Evolutionary conservation across 495 filamentous ascomycete genomes (phyloP).

Genomic region (Talaromyces borbonicus): DNA sequence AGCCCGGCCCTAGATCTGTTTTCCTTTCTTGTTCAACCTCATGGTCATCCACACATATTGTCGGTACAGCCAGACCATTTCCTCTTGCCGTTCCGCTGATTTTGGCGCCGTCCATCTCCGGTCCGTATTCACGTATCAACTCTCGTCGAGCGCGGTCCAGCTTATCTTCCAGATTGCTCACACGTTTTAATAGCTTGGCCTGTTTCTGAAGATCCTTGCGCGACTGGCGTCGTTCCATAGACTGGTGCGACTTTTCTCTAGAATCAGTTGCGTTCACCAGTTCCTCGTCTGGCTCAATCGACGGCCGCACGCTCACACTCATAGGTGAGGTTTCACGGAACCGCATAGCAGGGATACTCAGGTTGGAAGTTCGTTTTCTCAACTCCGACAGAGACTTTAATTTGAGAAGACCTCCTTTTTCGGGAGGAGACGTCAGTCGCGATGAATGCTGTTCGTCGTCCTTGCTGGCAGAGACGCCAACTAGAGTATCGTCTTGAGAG

Average conservation of each 20-base stretch:
- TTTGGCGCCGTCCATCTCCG: slow-evolving; percentile 34
- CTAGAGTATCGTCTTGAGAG: slow-evolving; percentile 2
- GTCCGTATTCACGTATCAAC: slow-evolving; percentile 39
- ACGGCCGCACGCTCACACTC: slow-evolving; percentile 7
- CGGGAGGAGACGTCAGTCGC: background rate
- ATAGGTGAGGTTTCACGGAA: slow-evolving; percentile 11
- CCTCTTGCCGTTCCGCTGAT: too few species aligned
- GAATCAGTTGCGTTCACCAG: too few species aligned
- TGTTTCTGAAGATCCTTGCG: slow-evolving; percentile 53
- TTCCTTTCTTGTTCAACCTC: slow-evolving; percentile 33
- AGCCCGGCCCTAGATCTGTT: slow-evolving; percentile 47
- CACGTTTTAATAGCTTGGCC: slow-evolving; percentile 51
- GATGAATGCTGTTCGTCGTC: background rate
- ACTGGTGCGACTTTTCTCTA: slow-evolving; percentile 20
- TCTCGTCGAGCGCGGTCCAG: slow-evolving; percentile 48
- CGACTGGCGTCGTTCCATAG: slow-evolving; percentile 41
- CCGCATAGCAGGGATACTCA: slow-evolving; percentile 25
- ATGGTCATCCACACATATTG: slow-evolving; percentile 22
- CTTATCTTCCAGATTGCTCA: slow-evolving; percentile 57
- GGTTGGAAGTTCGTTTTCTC: slow-evolving; percentile 21
- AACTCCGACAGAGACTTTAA: slow-evolving; percentile 27
- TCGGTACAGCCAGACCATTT: slow-evolving; percentile 15
- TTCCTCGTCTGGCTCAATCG: slow-evolving; percentile 14
- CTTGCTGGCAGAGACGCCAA: background rate
- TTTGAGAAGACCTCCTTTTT: slow-evolving; percentile 5